Conservation (phyloP, 352 stramenopile species). For the Phytophthora quininea region DNA sequence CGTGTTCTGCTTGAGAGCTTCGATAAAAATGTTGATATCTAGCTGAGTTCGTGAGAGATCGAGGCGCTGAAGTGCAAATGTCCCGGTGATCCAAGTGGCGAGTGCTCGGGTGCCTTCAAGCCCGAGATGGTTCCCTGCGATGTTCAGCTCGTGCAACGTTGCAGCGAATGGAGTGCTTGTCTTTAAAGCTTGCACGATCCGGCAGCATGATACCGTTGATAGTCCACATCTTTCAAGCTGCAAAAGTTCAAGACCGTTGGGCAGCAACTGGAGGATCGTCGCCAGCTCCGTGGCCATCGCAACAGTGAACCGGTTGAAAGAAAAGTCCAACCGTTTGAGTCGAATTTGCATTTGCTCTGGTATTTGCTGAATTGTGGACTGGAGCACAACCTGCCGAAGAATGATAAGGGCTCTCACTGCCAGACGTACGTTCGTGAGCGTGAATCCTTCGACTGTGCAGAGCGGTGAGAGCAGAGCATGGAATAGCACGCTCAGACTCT, state of each 20-base stretch:
- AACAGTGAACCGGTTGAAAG: conserved; percentile 66
- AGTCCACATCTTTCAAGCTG: conserved; percentile 62
- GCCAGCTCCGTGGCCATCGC: conserved; percentile 55
- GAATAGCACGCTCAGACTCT: conserved; percentile 56
- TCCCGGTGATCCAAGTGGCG: conserved; percentile 57
- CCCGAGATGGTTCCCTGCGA: conserved; percentile 63
- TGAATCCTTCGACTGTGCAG: conserved; percentile 45
- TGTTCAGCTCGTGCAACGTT: conserved; percentile 58
- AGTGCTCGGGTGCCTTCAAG: conserved; percentile 51
- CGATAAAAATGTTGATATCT: conserved; percentile 58
- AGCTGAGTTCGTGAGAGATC: conserved; percentile 67
- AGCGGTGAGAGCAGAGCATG: conserved; percentile 46
- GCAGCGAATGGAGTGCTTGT: conserved; percentile 54
- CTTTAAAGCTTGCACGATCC: conserved; percentile 51
- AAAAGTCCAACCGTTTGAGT: conserved; percentile 62
- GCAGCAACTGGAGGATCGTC: conserved; percentile 54
- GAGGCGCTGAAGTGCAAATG: conserved; percentile 60
- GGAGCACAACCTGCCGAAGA: conserved; percentile 60
- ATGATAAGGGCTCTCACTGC: conserved; percentile 43
- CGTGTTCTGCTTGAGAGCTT: conserved; percentile 67
- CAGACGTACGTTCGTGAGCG: conserved; percentile 56
- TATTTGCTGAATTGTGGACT: conserved; percentile 53
- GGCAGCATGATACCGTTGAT: conserved; percentile 35
- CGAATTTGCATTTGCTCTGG: conserved; percentile 19
- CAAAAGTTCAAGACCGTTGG: conserved; percentile 55